Evolutionary conservation across 306 rosid genomes (phyloP), one percentile per base, ranked within the genome.

Genomic region (Pterocarpus santalinus): DNA sequence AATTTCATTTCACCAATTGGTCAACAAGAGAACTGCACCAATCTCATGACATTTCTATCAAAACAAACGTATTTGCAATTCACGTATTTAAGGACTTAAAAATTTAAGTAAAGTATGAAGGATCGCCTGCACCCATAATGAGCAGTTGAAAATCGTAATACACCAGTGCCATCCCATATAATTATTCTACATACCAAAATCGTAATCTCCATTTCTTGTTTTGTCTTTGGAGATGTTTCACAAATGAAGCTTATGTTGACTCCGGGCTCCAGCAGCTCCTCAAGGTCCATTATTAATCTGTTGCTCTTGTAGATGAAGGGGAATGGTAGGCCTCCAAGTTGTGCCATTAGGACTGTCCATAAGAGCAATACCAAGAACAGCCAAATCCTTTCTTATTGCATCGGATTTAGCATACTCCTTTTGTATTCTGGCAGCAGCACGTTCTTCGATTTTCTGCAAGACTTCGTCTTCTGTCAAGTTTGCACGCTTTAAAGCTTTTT

Each of bases 331-430:
- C 84, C 97, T 93, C 98, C 99, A 91, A 57, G 92, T 82, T 35
- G 99, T 95, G 39, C 98, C 98, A 63, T 86, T 81, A 38, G 98
- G 90, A 89, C 89, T 85, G 86, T 95, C 99, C 99, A 93, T 95
- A 9, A 91, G 93, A 79, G 94, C 80, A 70, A 96, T 93, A 58
- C 99, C 98, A 51, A 87, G 80, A 64, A 71, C 84, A 77, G 94
- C 94, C 83, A 96, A 83, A 66, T 87, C 95, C 75, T 87, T 93
- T 70, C 98, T 87, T 30, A 93, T 87, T 66, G 83, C 86, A 80
- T 93, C 98, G 5, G 99, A 96, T 83, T 89, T 93, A 69, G 91
- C 94, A 9, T 87, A 96, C 75, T 93, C 98, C 82, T 86, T 96
- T 35, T 92, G 85, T 68, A 69, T 74, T 85, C 99, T 93, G 34